These are phyloP conservation scores for Salix purpurea DNA, from an alignment of 345 rosid species.

Conservation along the genomic window DNA sequence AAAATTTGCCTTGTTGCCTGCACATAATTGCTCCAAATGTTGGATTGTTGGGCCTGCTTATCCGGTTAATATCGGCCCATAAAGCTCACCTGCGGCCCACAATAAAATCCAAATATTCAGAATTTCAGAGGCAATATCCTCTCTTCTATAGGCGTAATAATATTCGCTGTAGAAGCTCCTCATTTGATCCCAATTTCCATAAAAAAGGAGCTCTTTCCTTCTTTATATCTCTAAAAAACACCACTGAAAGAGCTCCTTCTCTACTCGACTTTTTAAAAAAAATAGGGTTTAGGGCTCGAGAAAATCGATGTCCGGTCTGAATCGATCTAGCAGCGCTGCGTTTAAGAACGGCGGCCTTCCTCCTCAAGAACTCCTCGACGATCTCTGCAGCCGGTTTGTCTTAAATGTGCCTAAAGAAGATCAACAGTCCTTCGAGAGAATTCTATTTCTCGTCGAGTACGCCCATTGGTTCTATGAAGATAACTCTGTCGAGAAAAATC, in stretches of 20 bases:
- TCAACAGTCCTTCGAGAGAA: slow-evolving; percentile 93
- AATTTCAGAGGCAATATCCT: background rate
- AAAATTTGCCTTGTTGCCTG: too few relatives aligned
- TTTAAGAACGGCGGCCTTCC: slow-evolving; percentile 82
- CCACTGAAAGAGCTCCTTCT: background rate
- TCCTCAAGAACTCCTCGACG: slow-evolving; percentile 95
- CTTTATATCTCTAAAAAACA: background rate
- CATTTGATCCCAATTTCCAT: background rate
- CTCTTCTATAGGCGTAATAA: background rate
- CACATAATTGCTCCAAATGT: background rate
- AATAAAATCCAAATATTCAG: background rate
- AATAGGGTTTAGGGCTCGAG: background rate
- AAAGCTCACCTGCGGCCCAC: background rate
- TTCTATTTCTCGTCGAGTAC: slow-evolving; percentile 89
- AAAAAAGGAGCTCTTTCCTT: slow-evolving; percentile 4
- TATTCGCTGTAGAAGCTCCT: background rate
- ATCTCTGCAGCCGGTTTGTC: slow-evolving; percentile 99
- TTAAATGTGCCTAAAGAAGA: slow-evolving; percentile 97
- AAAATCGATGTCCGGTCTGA: slow-evolving; percentile 53
- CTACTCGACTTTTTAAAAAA: background rate
- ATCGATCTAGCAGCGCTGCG: slow-evolving; percentile 65
- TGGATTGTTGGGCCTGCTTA: background rate
- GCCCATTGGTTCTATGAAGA: slow-evolving; percentile 99
- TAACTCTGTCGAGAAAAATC: slow-evolving; percentile 87
- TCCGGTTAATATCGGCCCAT: background rate